A percentile compares a stretch with the other conserved stretches of the same genome.
phyloP scores from a whole-genome alignment of 768 basidiomycete genomes.

The Phaffia tasmanica region DNA sequence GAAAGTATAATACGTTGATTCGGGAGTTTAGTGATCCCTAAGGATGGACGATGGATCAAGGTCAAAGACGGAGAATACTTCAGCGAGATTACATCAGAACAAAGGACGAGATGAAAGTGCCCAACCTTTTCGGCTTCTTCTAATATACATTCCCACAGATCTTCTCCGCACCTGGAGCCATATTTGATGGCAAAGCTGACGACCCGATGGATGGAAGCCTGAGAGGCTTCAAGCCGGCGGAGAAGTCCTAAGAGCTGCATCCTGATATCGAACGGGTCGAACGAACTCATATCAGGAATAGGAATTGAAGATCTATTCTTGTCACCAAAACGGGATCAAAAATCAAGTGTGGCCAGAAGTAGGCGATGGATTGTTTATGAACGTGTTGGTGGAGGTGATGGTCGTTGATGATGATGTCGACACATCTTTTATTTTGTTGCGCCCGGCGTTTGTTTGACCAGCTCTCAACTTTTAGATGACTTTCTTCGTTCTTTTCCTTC shows the following conservation, averaged over 20 bases:
- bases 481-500: too few relatives aligned
- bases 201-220: constrained; percentile 77
- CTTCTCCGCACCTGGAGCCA: constrained; percentile 73
- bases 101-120: neutral
- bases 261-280: constrained; percentile 42
- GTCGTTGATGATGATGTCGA: too few relatives aligned
- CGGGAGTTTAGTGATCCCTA: constrained; percentile 75
- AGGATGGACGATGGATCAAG: neutral
- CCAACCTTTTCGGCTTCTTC: constrained; percentile 80
- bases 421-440: too few relatives aligned
- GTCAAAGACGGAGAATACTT: neutral
- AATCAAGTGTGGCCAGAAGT: too few relatives aligned
- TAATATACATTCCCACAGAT: constrained; percentile 84
- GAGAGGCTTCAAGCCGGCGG: constrained; percentile 61
- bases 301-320: too few relatives aligned
- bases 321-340: too few relatives aligned
- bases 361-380: too few relatives aligned
- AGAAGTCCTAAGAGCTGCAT: constrained; percentile 60
- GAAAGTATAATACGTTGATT: constrained; percentile 86
- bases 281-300: constrained; percentile 15
- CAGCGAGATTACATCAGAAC: neutral
- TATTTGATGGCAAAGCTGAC: constrained; percentile 76
- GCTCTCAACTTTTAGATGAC: too few relatives aligned
- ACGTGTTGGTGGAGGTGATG: too few relatives aligned
- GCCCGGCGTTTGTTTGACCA: too few relatives aligned